These are phyloP conservation scores for Lunasporangiospora selenospora DNA, from an alignment of 192 early-diverging fungal species.

Conservation along the genomic window DNA sequence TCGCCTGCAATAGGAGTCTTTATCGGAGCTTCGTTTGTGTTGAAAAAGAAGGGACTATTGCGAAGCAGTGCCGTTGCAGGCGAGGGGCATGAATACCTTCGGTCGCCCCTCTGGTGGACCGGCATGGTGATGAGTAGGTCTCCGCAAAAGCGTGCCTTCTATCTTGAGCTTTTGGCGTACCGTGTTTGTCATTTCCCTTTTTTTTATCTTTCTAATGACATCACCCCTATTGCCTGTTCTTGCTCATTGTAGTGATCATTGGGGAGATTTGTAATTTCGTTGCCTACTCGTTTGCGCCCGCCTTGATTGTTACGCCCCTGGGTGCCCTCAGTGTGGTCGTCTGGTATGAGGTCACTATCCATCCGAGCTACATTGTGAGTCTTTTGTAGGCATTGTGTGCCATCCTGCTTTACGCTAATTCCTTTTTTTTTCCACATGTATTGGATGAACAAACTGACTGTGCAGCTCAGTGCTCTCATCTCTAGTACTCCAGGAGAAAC, in stretches of 20 bases:
- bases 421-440: not conserved
- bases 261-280: constrained; percentile 96
- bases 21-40: constrained; percentile 92
- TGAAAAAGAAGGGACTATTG: constrained; percentile 95
- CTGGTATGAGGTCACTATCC: constrained; percentile 60
- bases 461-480: constrained; percentile 69
- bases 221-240: not conserved
- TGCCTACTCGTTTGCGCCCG: constrained; percentile 97
- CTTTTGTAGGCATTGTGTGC: no score
- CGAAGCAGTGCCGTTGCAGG: constrained; percentile 57
- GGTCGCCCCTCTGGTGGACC: constrained; percentile 61
- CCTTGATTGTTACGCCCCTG: constrained; percentile 95
- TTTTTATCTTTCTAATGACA: not conserved
- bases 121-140: constrained; percentile 64
- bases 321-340: constrained; percentile 92
- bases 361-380: no score
- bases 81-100: constrained; percentile 60
- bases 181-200: not conserved
- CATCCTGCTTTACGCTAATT: not conserved
- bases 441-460: not conserved
- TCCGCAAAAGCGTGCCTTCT: not conserved
- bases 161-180: not conserved
- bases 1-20: constrained; percentile 85
- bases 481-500: constrained; percentile 66
- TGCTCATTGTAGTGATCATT: constrained; percentile 75